Evolutionary conservation across 768 basidiomycete species (phyloP), one percentile per base, ranked within the genome.

Genomic region (Trametes punicea): DNA sequence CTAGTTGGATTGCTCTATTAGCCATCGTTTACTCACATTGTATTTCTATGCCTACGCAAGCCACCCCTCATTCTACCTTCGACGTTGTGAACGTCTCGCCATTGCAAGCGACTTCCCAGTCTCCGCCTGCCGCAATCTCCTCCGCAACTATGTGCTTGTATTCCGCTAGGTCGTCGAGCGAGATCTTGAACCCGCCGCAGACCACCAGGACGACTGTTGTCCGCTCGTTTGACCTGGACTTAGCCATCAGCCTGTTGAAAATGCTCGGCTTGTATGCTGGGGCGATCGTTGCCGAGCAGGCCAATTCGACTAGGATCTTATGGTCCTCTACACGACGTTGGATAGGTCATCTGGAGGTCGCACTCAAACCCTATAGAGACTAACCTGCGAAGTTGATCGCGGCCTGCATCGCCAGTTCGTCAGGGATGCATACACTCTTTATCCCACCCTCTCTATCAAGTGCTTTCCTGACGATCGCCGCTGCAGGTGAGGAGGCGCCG

Each of bases 161-260:
- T 51, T 79, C 77, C 23, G 40, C 65, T 46, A 83, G 67, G 3
- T 86, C 86, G 6, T 74, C 69, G 18, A 81, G 60, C 5, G 84
- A 82, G 26, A 84, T 74, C 62, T 89, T 90, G 69, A 84, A 83
- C 0, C 90, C 89, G 7, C 85, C 82, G 57, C 87, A 87, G 6
- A 86, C 81, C 44, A 89, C 74, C 67, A 87, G 87, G 1, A 88
- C 81, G n/a, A 84, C 74, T 0, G 69, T 72, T 27, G 73, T 70
- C 44, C 63, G 68, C 15, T 50, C 58, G n/a, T 65, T 66, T 23
- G 67, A 55, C 23, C 55, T 31, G 39, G 61, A 69, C 30, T 61
- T 62, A n/a, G 77, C 75, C 2, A 84, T 71, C 20, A 85, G 58
- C 40, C 68, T 75, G 55, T 80, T 69, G 64, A 91, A 82, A 25